A percentile compares a stretch with the other conserved stretches of the same genome.
Conservation (phyloP, 371 early-diverging fungal species). For the Massospora cicadina region DNA sequence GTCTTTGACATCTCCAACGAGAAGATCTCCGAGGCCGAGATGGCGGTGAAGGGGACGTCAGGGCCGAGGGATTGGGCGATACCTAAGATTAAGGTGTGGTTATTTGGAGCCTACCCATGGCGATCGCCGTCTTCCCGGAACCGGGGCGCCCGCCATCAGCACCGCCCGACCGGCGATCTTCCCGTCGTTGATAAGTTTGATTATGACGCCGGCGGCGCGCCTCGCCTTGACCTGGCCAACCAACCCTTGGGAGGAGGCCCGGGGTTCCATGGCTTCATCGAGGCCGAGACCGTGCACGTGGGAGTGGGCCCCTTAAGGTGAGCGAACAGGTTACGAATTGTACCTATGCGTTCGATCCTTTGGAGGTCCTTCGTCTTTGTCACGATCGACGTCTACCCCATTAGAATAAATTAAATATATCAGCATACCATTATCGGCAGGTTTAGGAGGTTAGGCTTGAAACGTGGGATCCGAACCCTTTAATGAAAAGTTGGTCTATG, state of each 20-base stretch:
- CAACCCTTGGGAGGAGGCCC: slow-evolving; percentile 83
- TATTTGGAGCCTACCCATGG: slow-evolving; percentile 44
- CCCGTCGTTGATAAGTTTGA: slow-evolving; percentile 85
- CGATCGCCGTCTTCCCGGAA: slow-evolving; percentile 91
- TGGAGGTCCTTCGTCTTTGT: slow-evolving; percentile 34
- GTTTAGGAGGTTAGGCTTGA: no score
- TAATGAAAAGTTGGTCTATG: no score
- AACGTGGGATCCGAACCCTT: no score
- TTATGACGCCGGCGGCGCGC: slow-evolving; percentile 87
- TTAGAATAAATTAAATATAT: no score
- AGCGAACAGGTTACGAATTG: neutral
- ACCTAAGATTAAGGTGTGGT: slow-evolving; percentile 20
- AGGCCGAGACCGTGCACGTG: slow-evolving; percentile 84
- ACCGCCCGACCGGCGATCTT: slow-evolving; percentile 95
- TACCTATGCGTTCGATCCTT: slow-evolving; percentile 50
- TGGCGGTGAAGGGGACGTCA: slow-evolving; percentile 91
- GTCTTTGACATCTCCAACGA: slow-evolving; percentile 97
- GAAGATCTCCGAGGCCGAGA: slow-evolving; percentile 95
- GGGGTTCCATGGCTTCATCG: slow-evolving; percentile 80
- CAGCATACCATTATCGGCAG: no score
- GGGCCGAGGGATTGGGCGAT: slow-evolving; percentile 80
- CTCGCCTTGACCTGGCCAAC: slow-evolving; percentile 93
- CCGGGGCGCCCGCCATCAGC: slow-evolving; percentile 94
- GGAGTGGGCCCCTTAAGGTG: slow-evolving; percentile 75
- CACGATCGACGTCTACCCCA: neutral